Conservation (phyloP, 345 rosid genomes). For the Conringia planisiliqua region DNA sequence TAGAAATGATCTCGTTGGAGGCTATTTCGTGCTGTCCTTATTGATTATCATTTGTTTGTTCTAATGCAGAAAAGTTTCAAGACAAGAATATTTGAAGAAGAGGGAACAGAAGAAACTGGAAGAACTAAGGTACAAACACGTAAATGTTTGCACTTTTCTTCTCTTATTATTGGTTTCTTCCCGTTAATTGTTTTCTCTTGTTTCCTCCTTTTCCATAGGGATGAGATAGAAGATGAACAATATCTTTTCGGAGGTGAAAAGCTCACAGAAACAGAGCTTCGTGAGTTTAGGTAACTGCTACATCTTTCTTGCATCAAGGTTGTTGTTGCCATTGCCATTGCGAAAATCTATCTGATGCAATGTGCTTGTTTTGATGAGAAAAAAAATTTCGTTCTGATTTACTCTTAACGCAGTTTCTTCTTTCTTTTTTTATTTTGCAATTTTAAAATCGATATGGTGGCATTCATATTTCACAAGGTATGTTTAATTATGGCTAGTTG, state of each 20-base stretch:
- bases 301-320: slow-evolving; percentile 13
- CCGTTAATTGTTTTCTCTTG: background rate
- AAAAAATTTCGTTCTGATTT: background rate
- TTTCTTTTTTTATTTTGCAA: background rate
- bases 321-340: background rate
- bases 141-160: background rate
- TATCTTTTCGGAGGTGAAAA: slow-evolving; percentile 76
- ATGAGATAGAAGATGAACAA: slow-evolving; percentile 86
- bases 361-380: background rate
- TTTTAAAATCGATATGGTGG: background rate
- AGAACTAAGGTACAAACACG: slow-evolving; percentile 62
- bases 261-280: slow-evolving; percentile 67
- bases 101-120: slow-evolving; percentile 97
- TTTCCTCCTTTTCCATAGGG: slow-evolving; percentile 44
- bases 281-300: slow-evolving; percentile 52
- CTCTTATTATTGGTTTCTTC: slow-evolving; percentile 1
- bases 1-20: slow-evolving; percentile 10
- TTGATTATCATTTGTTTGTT: slow-evolving; percentile 20
- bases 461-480: background rate
- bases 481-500: background rate
- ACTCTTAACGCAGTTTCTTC: background rate
- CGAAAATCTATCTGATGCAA: background rate
- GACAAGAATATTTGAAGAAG: slow-evolving; percentile 88
- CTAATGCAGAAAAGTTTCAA: slow-evolving; percentile 70
- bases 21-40: slow-evolving; percentile 9